phyloP scores from a whole-genome alignment of 208 protist genomes.

The Trypanosoma theileri region DNA sequence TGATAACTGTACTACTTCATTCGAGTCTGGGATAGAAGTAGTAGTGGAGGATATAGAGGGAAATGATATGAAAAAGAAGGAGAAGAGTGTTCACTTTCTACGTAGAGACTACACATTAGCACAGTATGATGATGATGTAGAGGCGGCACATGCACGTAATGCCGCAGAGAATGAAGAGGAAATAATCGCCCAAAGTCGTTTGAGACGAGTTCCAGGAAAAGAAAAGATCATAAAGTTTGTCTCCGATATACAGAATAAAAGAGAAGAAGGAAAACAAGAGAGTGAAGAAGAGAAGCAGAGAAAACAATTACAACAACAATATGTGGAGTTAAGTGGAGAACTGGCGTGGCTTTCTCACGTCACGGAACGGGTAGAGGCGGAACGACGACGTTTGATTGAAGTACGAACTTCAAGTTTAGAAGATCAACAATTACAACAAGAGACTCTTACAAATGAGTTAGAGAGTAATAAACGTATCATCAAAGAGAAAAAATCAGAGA shows the following conservation, averaged over 20 bases:
- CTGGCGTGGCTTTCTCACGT: constrained; percentile 12
- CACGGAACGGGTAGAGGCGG: neutral
- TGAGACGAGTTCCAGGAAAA: neutral
- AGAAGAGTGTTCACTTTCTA: no score
- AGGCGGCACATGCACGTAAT: neutral
- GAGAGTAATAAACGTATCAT: no score
- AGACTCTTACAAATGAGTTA: no score
- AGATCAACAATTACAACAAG: neutral
- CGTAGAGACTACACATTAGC: no score
- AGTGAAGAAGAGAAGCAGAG: neutral
- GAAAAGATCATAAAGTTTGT: neutral
- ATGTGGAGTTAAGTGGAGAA: constrained; percentile 12
- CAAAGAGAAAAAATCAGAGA: no score
- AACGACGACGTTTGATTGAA: neutral
- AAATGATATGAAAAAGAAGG: no score
- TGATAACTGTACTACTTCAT: no score
- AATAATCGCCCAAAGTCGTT: neutral
- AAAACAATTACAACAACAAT: constrained; percentile 15
- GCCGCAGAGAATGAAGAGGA: neutral
- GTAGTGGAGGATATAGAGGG: no score
- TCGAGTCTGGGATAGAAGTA: no score
- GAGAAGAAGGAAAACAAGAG: no score
- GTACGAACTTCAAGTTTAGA: neutral
- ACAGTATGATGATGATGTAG: no score
- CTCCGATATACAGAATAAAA: neutral